Evolutionary conservation across 176 grass and related monocot species (phyloP), one percentile per base, ranked within the genome.

Genomic region (Lolium multiflorum): DNA sequence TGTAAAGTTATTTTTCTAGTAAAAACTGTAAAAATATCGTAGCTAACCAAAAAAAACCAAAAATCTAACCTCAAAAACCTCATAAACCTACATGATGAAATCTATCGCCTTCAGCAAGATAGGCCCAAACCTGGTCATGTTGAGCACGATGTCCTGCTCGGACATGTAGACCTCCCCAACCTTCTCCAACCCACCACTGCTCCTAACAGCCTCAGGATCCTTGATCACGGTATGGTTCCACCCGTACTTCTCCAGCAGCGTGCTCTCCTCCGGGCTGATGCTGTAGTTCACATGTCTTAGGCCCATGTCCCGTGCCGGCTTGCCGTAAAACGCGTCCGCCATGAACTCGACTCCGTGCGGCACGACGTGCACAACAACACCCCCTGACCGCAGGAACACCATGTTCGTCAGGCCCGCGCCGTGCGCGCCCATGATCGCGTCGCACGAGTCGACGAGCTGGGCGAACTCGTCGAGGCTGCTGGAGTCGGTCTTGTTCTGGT

Each of bases 371-470:
- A 95, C 88, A 82, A 97, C 18, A 18, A 90, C 82, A 0, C 84
- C 89, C 0, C 87, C 79, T 2, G 76, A 78, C 56, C 75, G 82
- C 51, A 97, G 84, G 76, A 95, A 97, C 60, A 97, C 85, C 84
- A 93, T 91, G 62, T 97, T 97, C 0, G 95, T 95, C 55, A 97
- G 78, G 57, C 84, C 91, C 0, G 92, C 89, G 1, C 95, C 95
- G 0, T 97, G 95, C 14, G 90, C 95, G 0, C 92, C 95, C 74
- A 97, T 85, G 51, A 97, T 88, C 57, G 84, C 93, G 48, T 93
- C 88, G 18, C 91, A 97, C 1, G 82, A 90, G 64, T 95, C 78
- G 1, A 97, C 84, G 0, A 91, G 44, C 31, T 15, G 63, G 20
- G 71, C 90, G 3, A 97, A 81, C 12, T 85, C 79, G 48, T 84